Evolutionary conservation across 345 rosid species (phyloP), one percentile per base, ranked within the genome.

Genomic region (Eucalyptus dawsonii): DNA sequence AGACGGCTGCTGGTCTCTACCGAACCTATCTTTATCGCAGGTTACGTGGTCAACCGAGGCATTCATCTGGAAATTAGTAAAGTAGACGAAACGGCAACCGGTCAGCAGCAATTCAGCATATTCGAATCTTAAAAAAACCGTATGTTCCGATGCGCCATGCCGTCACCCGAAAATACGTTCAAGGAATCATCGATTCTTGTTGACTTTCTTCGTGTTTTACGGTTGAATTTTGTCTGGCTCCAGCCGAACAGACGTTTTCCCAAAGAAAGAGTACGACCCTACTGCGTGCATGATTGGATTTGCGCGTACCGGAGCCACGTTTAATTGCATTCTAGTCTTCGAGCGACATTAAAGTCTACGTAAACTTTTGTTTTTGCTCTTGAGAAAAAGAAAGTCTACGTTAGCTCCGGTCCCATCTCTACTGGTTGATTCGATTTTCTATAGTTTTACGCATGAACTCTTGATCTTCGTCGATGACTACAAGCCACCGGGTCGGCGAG

Each of bases 151-250:
- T 21, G 83, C 47, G 14, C 83, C 3, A 4, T 56, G 62, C 0
- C 12, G 83, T 76, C 85, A 21, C 47, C 85, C 85, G 6, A 1
- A 24, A 40, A 0, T 2, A 40, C 47, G 85, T 76, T 40, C 27
- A 3, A 21, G 83, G 27, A 76, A 76, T 40, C 47, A 40, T 76
- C 83, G 83, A 2, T 40, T 37, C 8, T 22, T 40, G 47, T 11
- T 22, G 47, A 40, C 0, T 37, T 21, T 11, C 24, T 40, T 76
- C 0, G 27, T 0, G 25, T 76, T 11, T 40, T 21, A 3, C 29
- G 47, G 42, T 76, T 11, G 85, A 1, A 40, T 40, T 10, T 40
- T 21, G 85, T 22, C 85, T 11, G 85, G 85, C 16, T 40, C 47
- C 7, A 3, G 85, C 85, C 22, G 47, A 22, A 4, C 27, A 2